phyloP scores from a whole-genome alignment of 768 basidiomycete species.

The Lenzites betulinus region DNA sequence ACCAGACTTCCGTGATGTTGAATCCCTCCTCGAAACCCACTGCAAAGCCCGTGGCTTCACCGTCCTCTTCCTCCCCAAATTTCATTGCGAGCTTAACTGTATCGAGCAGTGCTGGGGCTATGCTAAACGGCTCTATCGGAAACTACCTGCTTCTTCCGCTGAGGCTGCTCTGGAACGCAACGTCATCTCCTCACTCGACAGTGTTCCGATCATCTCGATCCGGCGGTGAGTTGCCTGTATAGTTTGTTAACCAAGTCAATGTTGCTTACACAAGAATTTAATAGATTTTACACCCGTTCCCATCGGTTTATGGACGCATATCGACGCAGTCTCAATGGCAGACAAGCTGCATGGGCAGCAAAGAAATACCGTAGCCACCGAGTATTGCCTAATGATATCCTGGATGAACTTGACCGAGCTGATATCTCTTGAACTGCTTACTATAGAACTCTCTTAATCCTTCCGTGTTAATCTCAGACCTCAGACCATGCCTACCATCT shows the following conservation, averaged over 20 bases:
- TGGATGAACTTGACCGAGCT: background rate
- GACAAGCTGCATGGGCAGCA: no score
- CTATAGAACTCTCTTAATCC: background rate
- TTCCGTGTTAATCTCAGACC: background rate
- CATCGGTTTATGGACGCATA: slow-evolving; percentile 9
- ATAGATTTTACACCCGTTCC: background rate
- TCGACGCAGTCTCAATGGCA: background rate
- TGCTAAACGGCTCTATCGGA: slow-evolving; percentile 38
- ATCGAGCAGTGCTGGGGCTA: slow-evolving; percentile 43
- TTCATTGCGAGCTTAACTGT: slow-evolving; percentile 42
- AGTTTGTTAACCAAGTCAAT: no score
- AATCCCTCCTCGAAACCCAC: slow-evolving; percentile 35
- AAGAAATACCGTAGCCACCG: slow-evolving; percentile 11
- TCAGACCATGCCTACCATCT: background rate
- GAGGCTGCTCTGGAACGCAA: slow-evolving; percentile 39
- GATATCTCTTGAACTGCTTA: background rate
- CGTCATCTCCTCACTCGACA: slow-evolving; percentile 31
- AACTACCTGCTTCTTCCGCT: slow-evolving; percentile 26
- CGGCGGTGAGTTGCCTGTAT: no score
- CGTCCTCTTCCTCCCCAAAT: no score
- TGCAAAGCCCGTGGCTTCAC: slow-evolving; percentile 33
- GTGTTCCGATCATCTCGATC: slow-evolving; percentile 32
- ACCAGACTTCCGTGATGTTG: slow-evolving; percentile 41
- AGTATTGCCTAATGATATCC: background rate
- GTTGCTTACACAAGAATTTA: no score